Evolutionary conservation across 306 rosid genomes (phyloP), one percentile per base, ranked within the genome.

Genomic region (Abrus pulchellus): DNA sequence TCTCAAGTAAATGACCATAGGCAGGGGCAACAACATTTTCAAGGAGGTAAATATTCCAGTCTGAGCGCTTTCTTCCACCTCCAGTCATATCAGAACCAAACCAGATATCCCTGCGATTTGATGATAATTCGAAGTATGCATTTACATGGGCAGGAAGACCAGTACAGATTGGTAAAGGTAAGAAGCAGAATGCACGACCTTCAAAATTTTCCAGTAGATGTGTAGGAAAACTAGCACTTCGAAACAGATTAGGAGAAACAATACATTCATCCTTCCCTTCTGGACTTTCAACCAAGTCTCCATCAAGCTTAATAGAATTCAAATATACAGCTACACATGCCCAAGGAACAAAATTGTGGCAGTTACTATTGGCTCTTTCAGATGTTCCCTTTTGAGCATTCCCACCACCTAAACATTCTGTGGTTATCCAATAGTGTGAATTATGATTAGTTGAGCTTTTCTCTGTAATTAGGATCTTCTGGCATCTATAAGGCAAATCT

Each of bases 91-190:
- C 97, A 59, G 94, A 88, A 71, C 99, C 99, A 80, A 93, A 93
- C 99, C 99, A 94, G 83, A 94, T 92, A 89, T 94, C 99, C 85
- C 99, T 91, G 65, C 99, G 91, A 91, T 94, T 93, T 78, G 99
- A 94, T 57, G 99, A 94, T 86, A 94, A 85, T 78, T 94, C 99
- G 73, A 94, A 94, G 90, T 94, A 94, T 41, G 97, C 97, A 86
- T 94, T 94, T 56, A 94, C 87, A 81, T 94, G 99, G 72, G 93
- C 92, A 69, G 99, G 99, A 81, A 93, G 94, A 79, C 97, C 91
- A 74, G 99, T 94, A 81, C 80, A 85, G 66, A 94, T 87, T 53
- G 99, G 99, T 49, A 94, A 84, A 30, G 99, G 99, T 69, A 94
- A 86, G 83, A 94, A 94, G 83, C 97, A 93, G 86, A 91, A 94